Conservation (phyloP, 2,329 filamentous ascomycete genomes). For the Diaporthe capsici region DNA sequence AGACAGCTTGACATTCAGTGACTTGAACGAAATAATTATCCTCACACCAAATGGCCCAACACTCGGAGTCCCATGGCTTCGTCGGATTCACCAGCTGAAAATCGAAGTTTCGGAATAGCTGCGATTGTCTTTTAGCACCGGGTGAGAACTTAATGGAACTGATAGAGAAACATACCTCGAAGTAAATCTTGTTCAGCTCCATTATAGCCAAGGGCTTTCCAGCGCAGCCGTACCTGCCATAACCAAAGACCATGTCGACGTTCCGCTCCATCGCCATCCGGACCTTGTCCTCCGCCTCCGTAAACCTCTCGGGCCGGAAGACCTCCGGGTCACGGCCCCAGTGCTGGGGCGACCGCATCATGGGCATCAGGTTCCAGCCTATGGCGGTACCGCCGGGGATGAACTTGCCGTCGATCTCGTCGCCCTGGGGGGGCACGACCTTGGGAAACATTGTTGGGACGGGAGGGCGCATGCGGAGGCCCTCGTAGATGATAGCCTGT, state of each 20-base stretch:
- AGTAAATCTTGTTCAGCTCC: conserved; percentile 58
- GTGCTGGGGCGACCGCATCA: conserved; percentile 37
- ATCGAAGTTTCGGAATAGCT: conserved; percentile 39
- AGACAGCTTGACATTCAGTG: conserved; percentile 9
- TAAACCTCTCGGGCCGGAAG: conserved; percentile 74
- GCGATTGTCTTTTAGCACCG: too few species aligned
- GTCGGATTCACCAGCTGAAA: conserved; percentile 34
- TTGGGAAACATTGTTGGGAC: conserved; percentile 41
- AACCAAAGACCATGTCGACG: conserved; percentile 56
- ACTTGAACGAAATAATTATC: conserved; percentile 30
- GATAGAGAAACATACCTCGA: conserved; percentile 50
- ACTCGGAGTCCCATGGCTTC: conserved; percentile 30
- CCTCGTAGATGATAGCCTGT: conserved; percentile 33
- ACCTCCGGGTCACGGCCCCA: conserved; percentile 68
- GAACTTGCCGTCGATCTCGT: conserved; percentile 48
- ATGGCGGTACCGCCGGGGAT: conserved; percentile 50
- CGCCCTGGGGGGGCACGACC: conserved; percentile 48
- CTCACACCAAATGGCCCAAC: conserved; percentile 24
- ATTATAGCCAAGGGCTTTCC: conserved; percentile 60
- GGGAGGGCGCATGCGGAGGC: conserved; percentile 33
- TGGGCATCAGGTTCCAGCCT: conserved; percentile 39
- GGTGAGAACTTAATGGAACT: too few species aligned
- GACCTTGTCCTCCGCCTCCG: conserved; percentile 55
- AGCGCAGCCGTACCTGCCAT: conserved; percentile 56
- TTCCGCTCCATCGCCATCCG: conserved; percentile 50